phyloP scores from a whole-genome alignment of 2,329 filamentous ascomycete genomes.

The Teratosphaeria zuluensis region DNA sequence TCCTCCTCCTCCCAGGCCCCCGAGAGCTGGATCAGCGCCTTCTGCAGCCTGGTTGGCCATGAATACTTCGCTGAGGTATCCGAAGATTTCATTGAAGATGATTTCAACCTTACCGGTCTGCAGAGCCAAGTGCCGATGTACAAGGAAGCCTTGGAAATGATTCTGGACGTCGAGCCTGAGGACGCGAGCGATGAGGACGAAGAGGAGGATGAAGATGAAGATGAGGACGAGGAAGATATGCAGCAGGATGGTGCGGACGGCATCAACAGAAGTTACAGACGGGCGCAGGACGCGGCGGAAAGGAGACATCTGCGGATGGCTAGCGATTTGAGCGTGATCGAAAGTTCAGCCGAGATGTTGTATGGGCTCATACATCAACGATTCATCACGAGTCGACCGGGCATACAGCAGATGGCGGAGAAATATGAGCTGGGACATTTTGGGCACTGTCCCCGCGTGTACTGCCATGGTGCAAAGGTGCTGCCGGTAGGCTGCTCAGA shows the following conservation, averaged over 20 bases:
- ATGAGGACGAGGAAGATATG: conserved; percentile 34
- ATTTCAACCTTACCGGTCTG: conserved; percentile 95
- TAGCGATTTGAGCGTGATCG: conserved; percentile 88
- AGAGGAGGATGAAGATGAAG: conserved; percentile 55
- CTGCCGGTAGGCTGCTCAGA: conserved; percentile 90
- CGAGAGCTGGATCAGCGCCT: conserved; percentile 97
- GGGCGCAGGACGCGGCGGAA: conserved; percentile 39
- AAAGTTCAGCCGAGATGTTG: conserved; percentile 94
- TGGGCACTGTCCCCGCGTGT: conserved; percentile 85
- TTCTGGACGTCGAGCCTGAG: conserved; percentile 93
- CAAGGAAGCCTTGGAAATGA: conserved; percentile 98
- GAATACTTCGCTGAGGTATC: conserved; percentile 99
- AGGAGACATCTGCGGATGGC: conserved; percentile 77
- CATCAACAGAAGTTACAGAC: conserved; percentile 18
- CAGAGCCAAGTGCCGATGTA: conserved; percentile 97
- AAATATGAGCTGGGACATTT: conserved; percentile 98
- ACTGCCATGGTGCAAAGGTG: conserved; percentile 83
- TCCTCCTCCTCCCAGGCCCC: conserved; percentile 49
- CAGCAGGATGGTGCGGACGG: conserved; percentile 50
- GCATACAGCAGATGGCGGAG: conserved; percentile 98
- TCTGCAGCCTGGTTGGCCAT: conserved; percentile 89
- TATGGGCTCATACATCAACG: conserved; percentile 98
- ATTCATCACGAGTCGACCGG: conserved; percentile 91
- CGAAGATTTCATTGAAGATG: conserved; percentile 98
- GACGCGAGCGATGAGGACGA: conserved; percentile 84